A percentile compares a stretch with the other conserved stretches of the same genome.
Evolutionary conservation across 2,329 filamentous ascomycete genomes (phyloP).

Genomic region (Fusarium anguioides): DNA sequence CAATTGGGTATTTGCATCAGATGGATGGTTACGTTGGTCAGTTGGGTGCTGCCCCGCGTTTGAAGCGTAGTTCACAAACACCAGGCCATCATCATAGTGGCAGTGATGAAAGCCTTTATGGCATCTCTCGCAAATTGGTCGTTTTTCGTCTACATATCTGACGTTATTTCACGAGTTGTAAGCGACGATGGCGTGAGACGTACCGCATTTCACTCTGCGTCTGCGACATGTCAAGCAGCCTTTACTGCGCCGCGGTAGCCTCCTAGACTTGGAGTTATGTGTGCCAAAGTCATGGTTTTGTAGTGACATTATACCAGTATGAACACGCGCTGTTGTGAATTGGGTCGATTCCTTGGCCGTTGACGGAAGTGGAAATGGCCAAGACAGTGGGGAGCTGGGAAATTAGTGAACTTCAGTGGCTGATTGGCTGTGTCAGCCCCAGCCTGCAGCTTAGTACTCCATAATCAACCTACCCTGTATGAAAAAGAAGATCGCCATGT

Average conservation of each 20-base stretch:
- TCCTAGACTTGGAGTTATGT: neutral
- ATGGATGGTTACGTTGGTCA: too few relatives aligned
- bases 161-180: neutral
- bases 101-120: neutral
- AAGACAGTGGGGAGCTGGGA: too few relatives aligned
- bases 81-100: neutral
- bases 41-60: too few relatives aligned
- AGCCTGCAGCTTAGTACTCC: too few relatives aligned
- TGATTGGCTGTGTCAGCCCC: too few relatives aligned
- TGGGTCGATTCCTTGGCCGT: too few relatives aligned
- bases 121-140: neutral
- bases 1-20: neutral
- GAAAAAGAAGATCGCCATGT: too few relatives aligned
- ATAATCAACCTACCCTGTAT: too few relatives aligned
- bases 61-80: neutral
- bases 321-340: neutral
- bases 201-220: slow-evolving; percentile 3
- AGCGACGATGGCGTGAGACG: neutral
- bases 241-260: neutral
- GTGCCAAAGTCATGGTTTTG: neutral
- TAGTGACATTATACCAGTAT: neutral
- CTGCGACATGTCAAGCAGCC: slow-evolving; percentile 1
- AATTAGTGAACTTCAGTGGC: too few relatives aligned
- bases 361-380: too few relatives aligned
- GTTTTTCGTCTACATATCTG: neutral